phyloP scores from a whole-genome alignment of 805 yeast species.

The Wickerhamia fluorescens region DNA sequence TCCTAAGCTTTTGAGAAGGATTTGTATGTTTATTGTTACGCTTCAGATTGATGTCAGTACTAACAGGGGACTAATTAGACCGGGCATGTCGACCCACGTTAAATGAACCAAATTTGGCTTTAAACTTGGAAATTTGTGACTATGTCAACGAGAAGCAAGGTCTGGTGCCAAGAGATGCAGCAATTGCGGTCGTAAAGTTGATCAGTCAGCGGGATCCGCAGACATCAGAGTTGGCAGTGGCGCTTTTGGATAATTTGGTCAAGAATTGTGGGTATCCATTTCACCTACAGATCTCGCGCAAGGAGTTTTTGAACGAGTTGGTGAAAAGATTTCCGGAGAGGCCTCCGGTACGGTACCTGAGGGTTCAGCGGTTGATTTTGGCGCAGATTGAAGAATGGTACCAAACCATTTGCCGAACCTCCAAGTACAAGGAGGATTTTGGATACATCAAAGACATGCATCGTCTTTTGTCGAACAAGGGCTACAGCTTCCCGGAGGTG shows the following conservation, averaged over 20 bases:
- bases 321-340: conserved; percentile 92
- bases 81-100: conserved; percentile 85
- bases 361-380: conserved; percentile 76
- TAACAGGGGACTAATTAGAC: conserved; percentile 36
- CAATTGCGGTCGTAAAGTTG: conserved; percentile 72
- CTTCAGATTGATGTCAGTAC: no score
- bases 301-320: conserved; percentile 88
- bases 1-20: conserved; percentile 39
- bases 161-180: conserved; percentile 85
- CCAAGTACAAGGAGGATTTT: conserved; percentile 85
- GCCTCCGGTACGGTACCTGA: conserved; percentile 79
- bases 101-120: conserved; percentile 78
- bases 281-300: conserved; percentile 89
- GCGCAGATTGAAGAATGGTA: conserved; percentile 97
- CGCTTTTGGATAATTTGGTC: conserved; percentile 81
- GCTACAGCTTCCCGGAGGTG: conserved; percentile 89
- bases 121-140: conserved; percentile 91
- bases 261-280: conserved; percentile 98
- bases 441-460: conserved; percentile 95
- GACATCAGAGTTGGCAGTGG: conserved; percentile 75
- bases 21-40: conserved; percentile 36
- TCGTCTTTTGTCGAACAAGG: conserved; percentile 79
- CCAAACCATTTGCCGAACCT: conserved; percentile 85
- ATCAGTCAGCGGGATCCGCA: conserved; percentile 80
- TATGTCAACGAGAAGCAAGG: conserved; percentile 90